A percentile compares a stretch with the other conserved stretches of the same genome.
Evolutionary conservation across 2,329 filamentous ascomycete genomes (phyloP).

Genomic region (Chrysosporium queenslandicum): DNA sequence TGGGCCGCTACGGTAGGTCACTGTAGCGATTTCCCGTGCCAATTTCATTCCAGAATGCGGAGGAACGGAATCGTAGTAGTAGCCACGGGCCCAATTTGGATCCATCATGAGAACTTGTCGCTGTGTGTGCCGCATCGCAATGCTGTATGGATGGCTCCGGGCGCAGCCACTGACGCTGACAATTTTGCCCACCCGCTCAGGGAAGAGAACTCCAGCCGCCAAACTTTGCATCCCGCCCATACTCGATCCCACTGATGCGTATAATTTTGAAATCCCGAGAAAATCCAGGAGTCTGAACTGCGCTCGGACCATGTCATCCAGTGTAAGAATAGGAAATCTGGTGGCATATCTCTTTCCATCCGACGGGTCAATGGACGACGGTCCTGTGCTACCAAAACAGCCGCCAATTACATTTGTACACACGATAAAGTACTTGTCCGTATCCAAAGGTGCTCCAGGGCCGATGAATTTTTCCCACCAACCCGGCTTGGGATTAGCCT

Average conservation of each 20-base stretch:
- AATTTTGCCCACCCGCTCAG: conserved; percentile 68
- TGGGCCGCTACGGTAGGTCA: conserved; percentile 90
- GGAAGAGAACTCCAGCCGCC: conserved; percentile 73
- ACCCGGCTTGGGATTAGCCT: conserved; percentile 71
- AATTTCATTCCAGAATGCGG: conserved; percentile 97
- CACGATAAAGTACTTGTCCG: conserved; percentile 81
- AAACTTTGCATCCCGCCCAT: conserved; percentile 99
- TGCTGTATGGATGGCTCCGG: conserved; percentile 90
- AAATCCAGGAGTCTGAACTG: conserved; percentile 81
- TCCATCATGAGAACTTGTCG: conserved; percentile 99
- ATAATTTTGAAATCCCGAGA: conserved; percentile 65
- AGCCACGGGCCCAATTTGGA: conserved; percentile 89
- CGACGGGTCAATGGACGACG: conserved; percentile 74
- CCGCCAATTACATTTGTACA: conserved; percentile 96
- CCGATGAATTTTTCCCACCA: conserved; percentile 99
- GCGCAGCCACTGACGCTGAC: conserved; percentile 90
- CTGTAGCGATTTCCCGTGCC: conserved; percentile 90
- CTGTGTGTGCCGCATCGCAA: conserved; percentile 96
- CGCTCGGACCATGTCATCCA: conserved; percentile 95
- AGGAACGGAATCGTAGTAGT: conserved; percentile 80
- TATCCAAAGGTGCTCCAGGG: conserved; percentile 73
- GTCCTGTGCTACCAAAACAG: conserved; percentile 91
- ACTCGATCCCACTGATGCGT: conserved; percentile 87
- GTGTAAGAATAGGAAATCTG: conserved; percentile 85
- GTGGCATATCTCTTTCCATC: conserved; percentile 86